These are phyloP conservation scores for Cyphellophora europaea DNA, from an alignment of 2,329 filamentous ascomycete genomes.

Conservation along the genomic window DNA sequence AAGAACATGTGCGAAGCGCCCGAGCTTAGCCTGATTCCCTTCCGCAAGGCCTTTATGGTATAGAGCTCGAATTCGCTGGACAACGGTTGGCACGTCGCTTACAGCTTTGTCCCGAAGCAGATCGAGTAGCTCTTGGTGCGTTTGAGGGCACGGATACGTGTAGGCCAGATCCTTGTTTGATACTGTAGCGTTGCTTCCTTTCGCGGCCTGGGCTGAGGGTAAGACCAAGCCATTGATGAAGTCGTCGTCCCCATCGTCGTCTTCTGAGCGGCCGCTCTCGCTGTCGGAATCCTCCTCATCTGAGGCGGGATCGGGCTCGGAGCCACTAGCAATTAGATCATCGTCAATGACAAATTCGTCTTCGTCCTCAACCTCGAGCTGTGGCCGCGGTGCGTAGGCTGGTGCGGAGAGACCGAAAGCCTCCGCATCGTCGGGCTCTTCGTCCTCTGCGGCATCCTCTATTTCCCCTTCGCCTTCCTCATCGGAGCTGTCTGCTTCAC, in stretches of 20 bases:
- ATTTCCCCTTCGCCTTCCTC: conserved; percentile 27
- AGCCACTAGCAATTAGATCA: conserved; percentile 74
- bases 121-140: conserved; percentile 62
- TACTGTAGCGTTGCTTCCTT: conserved; percentile 33
- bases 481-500: conserved; percentile 61
- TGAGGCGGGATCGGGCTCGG: conserved; percentile 38
- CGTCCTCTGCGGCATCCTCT: conserved; percentile 35
- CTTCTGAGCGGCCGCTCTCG: conserved; percentile 47
- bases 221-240: conserved; percentile 60
- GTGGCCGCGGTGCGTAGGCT: conserved; percentile 26
- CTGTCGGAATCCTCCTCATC: conserved; percentile 37
- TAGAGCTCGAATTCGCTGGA: conserved; percentile 85
- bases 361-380: conserved; percentile 75
- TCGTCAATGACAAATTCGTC: conserved; percentile 90
- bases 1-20: conserved; percentile 40
- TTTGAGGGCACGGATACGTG: conserved; percentile 77
- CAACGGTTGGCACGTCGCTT: conserved; percentile 62
- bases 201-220: conserved; percentile 33
- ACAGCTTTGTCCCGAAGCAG: conserved; percentile 53
- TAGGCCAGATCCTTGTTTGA: conserved; percentile 56
- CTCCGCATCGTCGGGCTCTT: conserved; percentile 46
- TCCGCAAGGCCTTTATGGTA: conserved; percentile 80
- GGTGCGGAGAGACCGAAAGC: conserved; percentile 53
- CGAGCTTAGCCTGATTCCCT: conserved; percentile 76
- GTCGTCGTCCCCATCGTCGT: conserved; percentile 55